These are phyloP conservation scores for Aphanomyces euteiches DNA, from an alignment of 352 stramenopile genomes.

Conservation along the genomic window DNA sequence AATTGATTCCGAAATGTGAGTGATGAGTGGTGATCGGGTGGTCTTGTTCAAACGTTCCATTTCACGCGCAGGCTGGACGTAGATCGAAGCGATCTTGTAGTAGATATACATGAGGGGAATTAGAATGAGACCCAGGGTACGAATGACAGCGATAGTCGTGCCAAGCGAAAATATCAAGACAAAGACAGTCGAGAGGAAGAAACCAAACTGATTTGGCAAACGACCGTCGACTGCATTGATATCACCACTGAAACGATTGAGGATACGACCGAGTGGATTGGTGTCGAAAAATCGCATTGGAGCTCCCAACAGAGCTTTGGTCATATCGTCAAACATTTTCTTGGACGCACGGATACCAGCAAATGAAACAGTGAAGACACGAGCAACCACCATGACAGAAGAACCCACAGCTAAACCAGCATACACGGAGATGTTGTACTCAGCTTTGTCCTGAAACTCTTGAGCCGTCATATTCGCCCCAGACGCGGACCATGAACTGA, in stretches of 20 bases:
- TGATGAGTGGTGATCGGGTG: conserved; percentile 46
- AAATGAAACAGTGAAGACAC: conserved; percentile 36
- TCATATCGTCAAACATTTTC: conserved; percentile 84
- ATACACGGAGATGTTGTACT: conserved; percentile 37
- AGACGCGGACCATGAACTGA: conserved; percentile 30
- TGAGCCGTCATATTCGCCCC: conserved; percentile 1
- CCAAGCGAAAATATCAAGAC: conserved; percentile 62
- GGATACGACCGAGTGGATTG: conserved; percentile 31
- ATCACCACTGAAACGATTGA: conserved; percentile 30
- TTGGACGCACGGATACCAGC: conserved; percentile 41
- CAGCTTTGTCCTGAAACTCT: background rate
- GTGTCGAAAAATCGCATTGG: conserved; percentile 90
- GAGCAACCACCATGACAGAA: conserved; percentile 42
- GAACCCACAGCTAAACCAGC: conserved; percentile 32
- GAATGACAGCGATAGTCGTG: conserved; percentile 75
- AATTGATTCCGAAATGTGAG: conserved; percentile 48
- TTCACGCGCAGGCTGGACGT: conserved; percentile 48
- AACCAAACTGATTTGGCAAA: conserved; percentile 39
- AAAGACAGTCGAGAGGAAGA: conserved; percentile 39
- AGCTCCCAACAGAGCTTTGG: conserved; percentile 70
- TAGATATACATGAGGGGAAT: conserved; percentile 82
- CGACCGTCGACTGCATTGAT: conserved; percentile 70
- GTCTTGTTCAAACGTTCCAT: conserved; percentile 50
- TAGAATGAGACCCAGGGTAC: conserved; percentile 79
- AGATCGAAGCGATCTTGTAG: conserved; percentile 45